Conservation (phyloP, 805 yeast species). For the Ogataea populi-albae region DNA sequence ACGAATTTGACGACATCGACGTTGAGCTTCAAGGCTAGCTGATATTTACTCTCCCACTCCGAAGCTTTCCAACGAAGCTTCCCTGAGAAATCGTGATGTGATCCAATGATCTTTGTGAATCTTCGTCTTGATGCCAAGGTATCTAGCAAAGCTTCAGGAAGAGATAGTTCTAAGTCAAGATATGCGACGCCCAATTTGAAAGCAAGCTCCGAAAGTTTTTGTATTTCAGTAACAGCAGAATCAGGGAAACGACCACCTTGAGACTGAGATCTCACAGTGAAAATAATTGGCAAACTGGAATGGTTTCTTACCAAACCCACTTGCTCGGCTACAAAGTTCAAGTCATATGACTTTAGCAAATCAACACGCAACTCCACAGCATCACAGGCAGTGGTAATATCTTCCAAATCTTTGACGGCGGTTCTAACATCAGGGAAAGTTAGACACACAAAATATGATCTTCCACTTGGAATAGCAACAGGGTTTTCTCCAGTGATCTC, state of each 20-base stretch:
- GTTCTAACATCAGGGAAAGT: constrained; percentile 59
- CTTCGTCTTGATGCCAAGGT: constrained; percentile 51
- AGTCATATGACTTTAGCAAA: constrained; percentile 48
- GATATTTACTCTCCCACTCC: constrained; percentile 74
- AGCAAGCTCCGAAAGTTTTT: constrained; percentile 55
- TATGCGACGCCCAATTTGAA: constrained; percentile 76
- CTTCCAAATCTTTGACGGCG: constrained; percentile 44
- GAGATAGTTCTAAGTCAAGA: constrained; percentile 74
- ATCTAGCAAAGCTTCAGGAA: constrained; percentile 54
- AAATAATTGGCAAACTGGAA: constrained; percentile 70
- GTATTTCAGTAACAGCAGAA: constrained; percentile 44
- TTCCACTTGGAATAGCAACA: constrained; percentile 38
- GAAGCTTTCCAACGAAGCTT: constrained; percentile 58
- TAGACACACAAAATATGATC: constrained; percentile 71
- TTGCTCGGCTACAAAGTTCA: constrained; percentile 67
- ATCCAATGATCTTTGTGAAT: constrained; percentile 72
- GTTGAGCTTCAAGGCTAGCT: constrained; percentile 59
- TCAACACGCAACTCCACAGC: constrained; percentile 88
- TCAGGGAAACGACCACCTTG: constrained; percentile 87
- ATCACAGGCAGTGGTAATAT: constrained; percentile 62
- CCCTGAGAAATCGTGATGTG: constrained; percentile 75
- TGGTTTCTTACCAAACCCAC: constrained; percentile 64
- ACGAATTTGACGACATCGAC: constrained; percentile 82
- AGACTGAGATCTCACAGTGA: constrained; percentile 69
- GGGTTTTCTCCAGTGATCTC: constrained; percentile 57